Evolutionary conservation across 139 green algal genomes (phyloP).

Genomic region (Chlamydomonas sphaeroides): DNA sequence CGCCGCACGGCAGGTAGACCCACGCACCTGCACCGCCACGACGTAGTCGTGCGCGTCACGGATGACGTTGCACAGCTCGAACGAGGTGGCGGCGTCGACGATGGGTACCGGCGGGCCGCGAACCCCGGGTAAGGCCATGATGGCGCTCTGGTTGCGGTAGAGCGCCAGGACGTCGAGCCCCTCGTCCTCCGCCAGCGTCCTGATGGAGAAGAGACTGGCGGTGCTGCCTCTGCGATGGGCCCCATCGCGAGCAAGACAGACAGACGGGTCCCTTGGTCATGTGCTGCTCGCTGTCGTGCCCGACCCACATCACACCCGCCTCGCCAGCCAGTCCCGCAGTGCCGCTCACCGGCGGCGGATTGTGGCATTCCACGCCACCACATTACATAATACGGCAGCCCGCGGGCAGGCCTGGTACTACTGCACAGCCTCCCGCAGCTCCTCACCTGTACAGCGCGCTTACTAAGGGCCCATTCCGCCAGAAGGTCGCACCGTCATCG

Average conservation of each 20-base stretch:
- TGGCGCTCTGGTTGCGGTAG: no score
- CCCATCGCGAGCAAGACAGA: no score
- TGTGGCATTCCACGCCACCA: no score
- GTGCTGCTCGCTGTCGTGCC: neutral
- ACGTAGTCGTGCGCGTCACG: neutral
- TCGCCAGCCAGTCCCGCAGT: no score
- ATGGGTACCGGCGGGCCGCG: no score
- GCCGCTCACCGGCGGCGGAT: no score
- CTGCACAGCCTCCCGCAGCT: no score
- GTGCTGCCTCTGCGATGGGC: neutral
- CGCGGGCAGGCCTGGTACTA: no score
- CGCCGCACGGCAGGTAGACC: no score
- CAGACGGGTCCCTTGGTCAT: neutral
- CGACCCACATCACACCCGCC: neutral
- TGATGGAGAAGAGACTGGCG: neutral
- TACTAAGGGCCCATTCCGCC: neutral
- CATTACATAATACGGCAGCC: no score
- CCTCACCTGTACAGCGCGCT: neutral
- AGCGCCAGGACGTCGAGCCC: neutral
- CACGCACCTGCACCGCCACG: neutral
- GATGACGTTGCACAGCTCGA: neutral
- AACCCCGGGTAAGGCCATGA: neutral
- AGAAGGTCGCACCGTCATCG: neutral
- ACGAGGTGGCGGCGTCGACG: no score
- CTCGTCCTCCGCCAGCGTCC: neutral